Base-by-base conservation (phyloP, 2,329 filamentous ascomycete genomes). In the Triangularia verruculosa region DNA sequence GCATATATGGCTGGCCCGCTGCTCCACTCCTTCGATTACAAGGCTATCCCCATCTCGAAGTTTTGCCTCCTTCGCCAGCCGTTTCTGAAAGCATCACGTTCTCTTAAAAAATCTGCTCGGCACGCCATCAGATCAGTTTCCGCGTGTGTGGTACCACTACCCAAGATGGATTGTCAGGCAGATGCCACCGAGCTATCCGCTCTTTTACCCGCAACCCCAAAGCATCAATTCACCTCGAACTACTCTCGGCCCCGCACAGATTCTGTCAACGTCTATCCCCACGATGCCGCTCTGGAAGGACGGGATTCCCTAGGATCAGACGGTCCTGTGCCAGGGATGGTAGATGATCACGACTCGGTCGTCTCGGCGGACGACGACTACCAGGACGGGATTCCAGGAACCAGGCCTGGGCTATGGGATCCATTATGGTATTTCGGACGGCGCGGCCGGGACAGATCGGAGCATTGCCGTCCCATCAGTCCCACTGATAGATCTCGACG, bases 301-400 rank as follows among this genome's bases (percentile, higher is more conserved):
- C 77, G 77, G 68, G 78, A 74, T 60, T 84, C 82, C 2, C 68
- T 81, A 32, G 78, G 75, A 30, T 83, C 81, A 0, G 76, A 79
- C 52, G 75, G 72, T 25, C 83, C 82, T 3, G 68, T 79, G 3
- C 82, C 82, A 0, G 78, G 79, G 27, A 76, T 84, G 70, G 77
- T 82, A 15, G 82, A 85, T 66, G 80, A 84, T 68, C 78, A 78
- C 6, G 82, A 83, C 67, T 84, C 82, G 4, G 83, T 85, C 59
- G 71, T 74, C 17, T 85, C 82, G 5, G 32, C 53, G 3, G 82
- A 85, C 20, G 82, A 83, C 51, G 82, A 84, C 67, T 78, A 78
- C 62, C 39, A 47, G 39, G 17, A 47, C 20, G 78, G 81, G 64
- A 80, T 82, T 65, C 78, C 77, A 25, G 78, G 82, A 68, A 47